Percentiles rank a stretch among this genome's conserved stretches.
These are phyloP conservation scores for Pseudisothecium myosuroides DNA, from an alignment of 225 moss, liverwort and hornwort species.

Conservation along the genomic window DNA sequence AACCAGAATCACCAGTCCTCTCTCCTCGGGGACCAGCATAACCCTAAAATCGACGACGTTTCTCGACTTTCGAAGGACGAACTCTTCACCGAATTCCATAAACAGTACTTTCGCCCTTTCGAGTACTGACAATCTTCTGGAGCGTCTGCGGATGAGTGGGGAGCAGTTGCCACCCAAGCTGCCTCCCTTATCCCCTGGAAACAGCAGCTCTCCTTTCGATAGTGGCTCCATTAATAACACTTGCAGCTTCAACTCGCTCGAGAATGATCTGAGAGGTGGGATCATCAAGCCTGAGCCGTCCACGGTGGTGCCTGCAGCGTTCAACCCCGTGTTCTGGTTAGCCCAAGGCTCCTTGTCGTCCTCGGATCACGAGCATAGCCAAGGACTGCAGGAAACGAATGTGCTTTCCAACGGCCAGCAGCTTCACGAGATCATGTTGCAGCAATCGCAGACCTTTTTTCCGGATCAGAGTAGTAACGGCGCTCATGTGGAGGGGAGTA, in stretches of 20 bases:
- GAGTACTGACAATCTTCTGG: conserved; percentile 26
- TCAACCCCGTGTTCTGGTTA: conserved; percentile 76
- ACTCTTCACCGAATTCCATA: neutral
- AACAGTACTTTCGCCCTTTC: conserved; percentile 1
- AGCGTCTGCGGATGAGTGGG: conserved; percentile 43
- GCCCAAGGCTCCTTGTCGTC: conserved; percentile 30
- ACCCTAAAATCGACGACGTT: neutral
- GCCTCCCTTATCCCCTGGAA: conserved; percentile 11
- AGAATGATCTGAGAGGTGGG: neutral
- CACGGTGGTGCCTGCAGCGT: conserved; percentile 64
- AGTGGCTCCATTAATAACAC: neutral
- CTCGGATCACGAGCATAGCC: conserved; percentile 2
- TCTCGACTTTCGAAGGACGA: conserved; percentile 12
- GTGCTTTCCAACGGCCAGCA: neutral
- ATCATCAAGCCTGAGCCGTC: conserved; percentile 28
- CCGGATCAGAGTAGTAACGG: neutral
- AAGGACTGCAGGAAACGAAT: neutral
- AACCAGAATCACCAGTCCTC: conserved; percentile 30
- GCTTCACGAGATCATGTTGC: conserved; percentile 16
- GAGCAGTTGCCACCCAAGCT: conserved; percentile 36
- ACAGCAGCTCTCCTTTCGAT: neutral
- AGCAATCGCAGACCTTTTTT: conserved; percentile 8
- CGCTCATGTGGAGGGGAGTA: neutral
- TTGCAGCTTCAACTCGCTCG: neutral
- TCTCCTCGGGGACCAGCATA: neutral